Evolutionary conservation across 257 asterid species (phyloP).

Genomic region (Gentiana straminea): DNA sequence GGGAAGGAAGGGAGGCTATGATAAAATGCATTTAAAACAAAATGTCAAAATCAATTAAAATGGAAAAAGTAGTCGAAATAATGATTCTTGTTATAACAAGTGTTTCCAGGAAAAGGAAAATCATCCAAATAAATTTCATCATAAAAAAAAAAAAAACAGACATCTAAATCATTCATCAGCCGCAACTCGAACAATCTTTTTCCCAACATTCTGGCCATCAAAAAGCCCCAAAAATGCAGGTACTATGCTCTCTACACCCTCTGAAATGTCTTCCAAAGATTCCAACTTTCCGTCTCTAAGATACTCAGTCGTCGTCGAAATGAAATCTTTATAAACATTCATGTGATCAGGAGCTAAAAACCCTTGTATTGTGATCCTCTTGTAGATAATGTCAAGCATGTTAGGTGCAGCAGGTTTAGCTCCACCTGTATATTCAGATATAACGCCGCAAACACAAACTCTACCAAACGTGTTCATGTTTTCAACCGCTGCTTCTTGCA

Average conservation of each 20-base stretch:
- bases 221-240: conserved; percentile 16
- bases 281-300: conserved; percentile 12
- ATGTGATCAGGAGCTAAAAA: conserved; percentile 7
- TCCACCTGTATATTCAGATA: conserved; percentile 24
- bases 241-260: conserved; percentile 19
- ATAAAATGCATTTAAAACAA: too few relatives aligned
- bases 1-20: too few relatives aligned
- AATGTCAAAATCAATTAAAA: too few relatives aligned
- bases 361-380: conserved; percentile 15
- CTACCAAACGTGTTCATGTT: conserved; percentile 20
- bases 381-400: neutral
- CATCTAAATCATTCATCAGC: too few relatives aligned
- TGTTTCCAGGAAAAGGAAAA: too few relatives aligned
- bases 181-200: conserved; percentile 8
- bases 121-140: too few relatives aligned
- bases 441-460: conserved; percentile 19
- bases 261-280: conserved; percentile 18
- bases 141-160: too few relatives aligned
- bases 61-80: too few relatives aligned
- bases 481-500: conserved; percentile 18
- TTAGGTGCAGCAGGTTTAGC: conserved; percentile 7
- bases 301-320: conserved; percentile 7
- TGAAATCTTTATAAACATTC: conserved; percentile 11
- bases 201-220: conserved; percentile 12
- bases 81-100: too few relatives aligned